Evolutionary conservation across 2,329 filamentous ascomycete genomes (phyloP).

Genomic region (Microdochium paspali): DNA sequence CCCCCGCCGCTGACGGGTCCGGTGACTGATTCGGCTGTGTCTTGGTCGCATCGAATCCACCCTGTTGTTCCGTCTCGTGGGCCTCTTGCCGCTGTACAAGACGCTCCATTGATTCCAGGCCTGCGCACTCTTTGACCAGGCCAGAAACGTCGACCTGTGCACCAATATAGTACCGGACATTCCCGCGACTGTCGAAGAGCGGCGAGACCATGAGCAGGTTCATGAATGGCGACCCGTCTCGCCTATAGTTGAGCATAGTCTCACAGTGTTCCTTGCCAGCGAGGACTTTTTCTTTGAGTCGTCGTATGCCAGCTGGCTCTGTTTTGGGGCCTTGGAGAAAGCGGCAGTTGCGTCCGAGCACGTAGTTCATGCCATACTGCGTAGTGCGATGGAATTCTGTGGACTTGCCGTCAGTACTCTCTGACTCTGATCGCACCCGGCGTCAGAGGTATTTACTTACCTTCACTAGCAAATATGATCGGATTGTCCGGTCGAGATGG

Average conservation of each 20-base stretch:
- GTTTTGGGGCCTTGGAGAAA: slow-evolving; percentile 71
- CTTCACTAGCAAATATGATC: slow-evolving; percentile 69
- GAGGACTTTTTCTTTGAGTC: slow-evolving; percentile 51
- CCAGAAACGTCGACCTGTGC: slow-evolving; percentile 65
- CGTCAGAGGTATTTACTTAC: slow-evolving; percentile 25
- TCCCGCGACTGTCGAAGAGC: slow-evolving; percentile 57
- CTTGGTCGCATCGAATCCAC: neutral
- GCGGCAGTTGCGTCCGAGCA: slow-evolving; percentile 67
- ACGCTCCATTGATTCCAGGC: slow-evolving; percentile 50
- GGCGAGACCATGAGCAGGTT: slow-evolving; percentile 69
- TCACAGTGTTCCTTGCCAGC: slow-evolving; percentile 64
- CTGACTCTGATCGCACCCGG: neutral
- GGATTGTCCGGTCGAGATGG: slow-evolving; percentile 65
- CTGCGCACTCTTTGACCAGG: slow-evolving; percentile 55
- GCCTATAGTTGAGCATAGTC: slow-evolving; percentile 66
- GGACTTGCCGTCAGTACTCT: neutral
- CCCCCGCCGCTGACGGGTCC: neutral
- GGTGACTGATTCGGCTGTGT: neutral
- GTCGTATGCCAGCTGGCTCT: slow-evolving; percentile 49
- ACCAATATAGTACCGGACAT: slow-evolving; percentile 59
- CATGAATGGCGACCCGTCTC: slow-evolving; percentile 71
- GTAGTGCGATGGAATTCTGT: slow-evolving; percentile 65
- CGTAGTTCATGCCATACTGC: slow-evolving; percentile 65
- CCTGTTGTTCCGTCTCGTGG: neutral
- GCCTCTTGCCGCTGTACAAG: slow-evolving; percentile 23